Base-by-base conservation (phyloP, 441 rosid genomes). In the Syzygium malaccense region DNA sequence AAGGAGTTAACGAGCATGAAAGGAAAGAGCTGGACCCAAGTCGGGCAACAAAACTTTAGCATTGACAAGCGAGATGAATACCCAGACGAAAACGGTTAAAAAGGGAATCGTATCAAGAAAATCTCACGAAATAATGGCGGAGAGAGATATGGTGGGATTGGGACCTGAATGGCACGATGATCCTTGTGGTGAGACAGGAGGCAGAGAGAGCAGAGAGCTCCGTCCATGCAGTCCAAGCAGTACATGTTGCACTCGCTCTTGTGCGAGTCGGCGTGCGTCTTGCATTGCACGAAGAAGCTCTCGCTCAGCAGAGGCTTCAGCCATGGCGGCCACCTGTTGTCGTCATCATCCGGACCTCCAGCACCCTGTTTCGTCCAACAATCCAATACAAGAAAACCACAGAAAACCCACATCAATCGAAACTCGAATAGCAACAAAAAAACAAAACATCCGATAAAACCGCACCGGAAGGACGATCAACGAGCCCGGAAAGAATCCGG, bases 231-330 rank as follows among this genome's bases (percentile, higher is more conserved):
- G 85, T 93, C 95, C 87, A 92, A 89, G 91, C 95, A 93, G 48
- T 90, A 92, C 95, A 92, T 93, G 62, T 93, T 93, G 90, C 94
- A 93, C 87, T 93, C 95, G 78, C 93, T 91, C 88, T 91, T 93
- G 87, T 91, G 92, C 55, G 94, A 90, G 88, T 92, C 94, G 1
- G 90, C 91, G 86, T 93, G 94, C 12, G 56, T 88, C 88, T 91
- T 91, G 90, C 94, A 93, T 80, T 92, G 94, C 87, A 88, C 91
- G 79, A 92, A 93, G 87, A 93, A 93, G 85, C 91, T 89, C 64
- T 92, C 93, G 55, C 90, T 71, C 11, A 93, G 88, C 58, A 93
- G 89, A 12, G 94, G 93, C 53, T 51, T 85, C 91, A 93, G 88
- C 94, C 94, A 93, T 85, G 93, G 90, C 20, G 93, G 94, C 94